Conservation (phyloP, 2,329 filamentous ascomycete genomes). For the Parascedosporium putredinis region DNA sequence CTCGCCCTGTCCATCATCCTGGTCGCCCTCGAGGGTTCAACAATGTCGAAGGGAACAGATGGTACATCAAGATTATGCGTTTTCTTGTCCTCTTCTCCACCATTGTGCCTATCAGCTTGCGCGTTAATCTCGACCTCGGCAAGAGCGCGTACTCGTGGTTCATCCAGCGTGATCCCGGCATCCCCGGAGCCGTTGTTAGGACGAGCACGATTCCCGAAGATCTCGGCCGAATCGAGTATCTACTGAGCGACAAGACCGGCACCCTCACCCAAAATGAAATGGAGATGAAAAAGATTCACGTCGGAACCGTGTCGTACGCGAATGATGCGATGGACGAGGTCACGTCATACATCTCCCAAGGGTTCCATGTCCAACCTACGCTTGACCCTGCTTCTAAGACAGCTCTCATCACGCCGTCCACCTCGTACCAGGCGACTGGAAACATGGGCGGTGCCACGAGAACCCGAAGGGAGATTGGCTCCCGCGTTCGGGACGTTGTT, state of each 20-base stretch:
- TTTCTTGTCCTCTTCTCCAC: conserved; percentile 98
- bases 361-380: conserved; percentile 51
- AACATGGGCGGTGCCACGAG: conserved; percentile 56
- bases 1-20: conserved; percentile 76
- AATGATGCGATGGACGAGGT: conserved; percentile 99
- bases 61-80: conserved; percentile 98
- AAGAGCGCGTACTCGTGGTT: conserved; percentile 95
- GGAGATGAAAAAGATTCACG: conserved; percentile 98
- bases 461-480: conserved; percentile 85
- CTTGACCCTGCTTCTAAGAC: conserved; percentile 32
- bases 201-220: conserved; percentile 98
- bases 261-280: conserved; percentile 96
- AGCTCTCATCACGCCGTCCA: conserved; percentile 65
- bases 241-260: conserved; percentile 96
- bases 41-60: conserved; percentile 53
- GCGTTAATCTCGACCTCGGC: conserved; percentile 93
- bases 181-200: conserved; percentile 83
- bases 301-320: conserved; percentile 94
- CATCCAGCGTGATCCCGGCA: conserved; percentile 83
- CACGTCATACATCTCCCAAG: conserved; percentile 71
- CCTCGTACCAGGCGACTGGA: conserved; percentile 50
- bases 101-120: conserved; percentile 92
- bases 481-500: conserved; percentile 85
- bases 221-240: conserved; percentile 86
- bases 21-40: conserved; percentile 80